Conservation (phyloP, 1,139 yeast genomes). For the Sugiyamaella neomexicana region DNA sequence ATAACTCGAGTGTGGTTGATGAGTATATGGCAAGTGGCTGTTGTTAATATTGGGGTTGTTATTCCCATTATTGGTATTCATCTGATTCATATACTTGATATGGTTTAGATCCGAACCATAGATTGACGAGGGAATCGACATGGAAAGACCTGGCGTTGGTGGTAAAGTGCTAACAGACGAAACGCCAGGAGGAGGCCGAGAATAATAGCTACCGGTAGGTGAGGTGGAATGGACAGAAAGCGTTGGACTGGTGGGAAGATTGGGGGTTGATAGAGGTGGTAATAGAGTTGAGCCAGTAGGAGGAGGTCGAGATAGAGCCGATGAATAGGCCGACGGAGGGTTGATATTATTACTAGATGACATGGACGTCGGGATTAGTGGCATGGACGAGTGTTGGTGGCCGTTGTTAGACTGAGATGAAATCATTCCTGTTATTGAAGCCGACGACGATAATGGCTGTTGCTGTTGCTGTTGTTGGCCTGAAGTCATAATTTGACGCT, state of each 20-base stretch:
- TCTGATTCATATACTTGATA: conserved; percentile 15
- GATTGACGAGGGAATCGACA: conserved; percentile 11
- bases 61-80: background rate
- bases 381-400: too few relatives aligned
- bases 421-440: background rate
- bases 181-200: conserved; percentile 13
- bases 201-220: conserved; percentile 14
- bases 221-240: conserved; percentile 13
- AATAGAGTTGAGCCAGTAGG: conserved; percentile 9
- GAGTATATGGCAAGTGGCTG: conserved; percentile 13
- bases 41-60: background rate
- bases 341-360: background rate
- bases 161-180: conserved; percentile 1
- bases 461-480: background rate
- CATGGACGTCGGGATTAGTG: too few relatives aligned
- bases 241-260: conserved; percentile 16
- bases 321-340: background rate
- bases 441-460: background rate
- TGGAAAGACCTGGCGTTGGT: conserved; percentile 7
- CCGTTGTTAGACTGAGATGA: too few relatives aligned
- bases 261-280: conserved; percentile 12
- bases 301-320: conserved; percentile 13
- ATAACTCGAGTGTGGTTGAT: conserved; percentile 12
- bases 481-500: conserved; percentile 9
- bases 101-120: conserved; percentile 17